These are phyloP conservation scores for Platanthera guangdongensis DNA, from an alignment of 106 monocot genomes.

Conservation along the genomic window DNA sequence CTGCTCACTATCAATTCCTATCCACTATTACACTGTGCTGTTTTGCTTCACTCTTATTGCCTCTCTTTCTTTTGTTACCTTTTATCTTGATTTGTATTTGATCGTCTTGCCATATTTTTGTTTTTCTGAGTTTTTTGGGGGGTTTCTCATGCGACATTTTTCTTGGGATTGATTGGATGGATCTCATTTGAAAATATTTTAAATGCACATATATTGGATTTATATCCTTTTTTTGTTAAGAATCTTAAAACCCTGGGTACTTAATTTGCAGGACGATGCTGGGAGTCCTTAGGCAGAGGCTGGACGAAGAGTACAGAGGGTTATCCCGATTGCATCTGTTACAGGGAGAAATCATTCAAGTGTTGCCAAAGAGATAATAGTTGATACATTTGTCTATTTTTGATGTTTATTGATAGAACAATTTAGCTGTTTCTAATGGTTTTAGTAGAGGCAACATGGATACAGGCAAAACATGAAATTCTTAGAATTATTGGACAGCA, in stretches of 20 bases:
- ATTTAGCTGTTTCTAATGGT: not conserved
- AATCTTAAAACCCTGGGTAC: not conserved
- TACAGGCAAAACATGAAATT: too few relatives aligned
- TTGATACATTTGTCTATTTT: not conserved
- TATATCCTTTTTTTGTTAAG: not conserved
- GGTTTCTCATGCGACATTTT: too few relatives aligned
- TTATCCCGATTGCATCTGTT: slow-evolving; percentile 18
- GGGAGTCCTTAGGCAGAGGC: slow-evolving; percentile 5
- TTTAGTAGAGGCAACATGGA: not conserved
- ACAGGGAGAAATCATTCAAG: slow-evolving; percentile 42
- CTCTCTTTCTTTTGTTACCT: too few relatives aligned
- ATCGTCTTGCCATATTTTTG: too few relatives aligned
- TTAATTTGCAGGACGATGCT: slow-evolving; percentile 1
- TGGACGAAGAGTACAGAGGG: slow-evolving; percentile 11
- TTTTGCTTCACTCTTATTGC: too few relatives aligned
- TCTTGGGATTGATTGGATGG: too few relatives aligned
- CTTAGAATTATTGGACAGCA: too few relatives aligned
- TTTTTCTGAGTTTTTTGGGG: too few relatives aligned
- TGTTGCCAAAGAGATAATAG: slow-evolving; percentile 57
- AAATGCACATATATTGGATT: not conserved
- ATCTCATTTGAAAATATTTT: too few relatives aligned
- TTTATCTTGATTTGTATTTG: too few relatives aligned
- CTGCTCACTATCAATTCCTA: too few relatives aligned
- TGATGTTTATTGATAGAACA: not conserved
- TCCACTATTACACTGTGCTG: too few relatives aligned